Percentiles rank a stretch among this genome's conserved stretches.
These are phyloP conservation scores for Candida schatavii DNA, from an alignment of 805 yeast genomes.

Conservation along the genomic window DNA sequence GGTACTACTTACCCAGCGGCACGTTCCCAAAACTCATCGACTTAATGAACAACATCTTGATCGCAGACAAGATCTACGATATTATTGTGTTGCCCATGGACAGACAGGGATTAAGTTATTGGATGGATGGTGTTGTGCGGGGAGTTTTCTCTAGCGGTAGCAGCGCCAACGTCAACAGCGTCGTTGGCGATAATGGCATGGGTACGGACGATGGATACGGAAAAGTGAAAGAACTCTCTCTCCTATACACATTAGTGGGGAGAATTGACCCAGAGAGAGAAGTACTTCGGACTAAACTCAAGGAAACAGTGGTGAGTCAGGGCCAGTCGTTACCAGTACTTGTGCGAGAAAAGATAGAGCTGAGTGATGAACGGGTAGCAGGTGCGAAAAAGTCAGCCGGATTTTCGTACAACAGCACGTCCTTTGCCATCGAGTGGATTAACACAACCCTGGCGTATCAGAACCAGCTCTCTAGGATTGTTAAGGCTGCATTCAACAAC, in stretches of 20 bases:
- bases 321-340: conserved; percentile 39
- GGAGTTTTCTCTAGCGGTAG: conserved; percentile 10
- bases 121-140: conserved; percentile 48
- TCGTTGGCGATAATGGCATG: not conserved
- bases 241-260: conserved; percentile 48
- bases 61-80: conserved; percentile 53
- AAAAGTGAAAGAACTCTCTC: conserved; percentile 31
- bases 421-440: conserved; percentile 69
- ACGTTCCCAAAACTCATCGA: conserved; percentile 54
- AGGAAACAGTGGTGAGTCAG: conserved; percentile 42
- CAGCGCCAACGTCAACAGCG: not conserved
- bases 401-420: conserved; percentile 27
- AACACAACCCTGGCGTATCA: conserved; percentile 52
- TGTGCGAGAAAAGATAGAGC: conserved; percentile 15
- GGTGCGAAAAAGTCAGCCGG: conserved; percentile 14
- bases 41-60: conserved; percentile 57
- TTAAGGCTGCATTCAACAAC: conserved; percentile 46
- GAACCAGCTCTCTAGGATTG: conserved; percentile 47
- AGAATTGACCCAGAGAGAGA: conserved; percentile 54
- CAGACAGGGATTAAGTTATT: conserved; percentile 54
- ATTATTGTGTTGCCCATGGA: conserved; percentile 47
- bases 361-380: conserved; percentile 7
- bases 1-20: conserved; percentile 49
- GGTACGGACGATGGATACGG: not conserved
- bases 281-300: conserved; percentile 47